phyloP scores from a whole-genome alignment of 1,284 basidiomycete species.

The Sporisorium exsertum region DNA sequence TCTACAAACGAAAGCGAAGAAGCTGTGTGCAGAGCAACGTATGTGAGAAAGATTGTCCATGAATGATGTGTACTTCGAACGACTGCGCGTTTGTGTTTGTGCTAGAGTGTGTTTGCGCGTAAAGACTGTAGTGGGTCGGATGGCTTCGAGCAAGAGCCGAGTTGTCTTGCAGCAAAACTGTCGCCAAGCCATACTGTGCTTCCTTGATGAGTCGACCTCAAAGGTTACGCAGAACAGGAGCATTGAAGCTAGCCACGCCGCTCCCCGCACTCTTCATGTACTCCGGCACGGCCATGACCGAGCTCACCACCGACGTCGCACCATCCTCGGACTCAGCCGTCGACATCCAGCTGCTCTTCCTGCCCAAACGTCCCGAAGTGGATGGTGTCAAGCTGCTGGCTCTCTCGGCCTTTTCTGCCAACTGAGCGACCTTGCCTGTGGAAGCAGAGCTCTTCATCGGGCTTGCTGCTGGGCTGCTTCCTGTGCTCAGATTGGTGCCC shows the following conservation, averaged over 20 bases:
- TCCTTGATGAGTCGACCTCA: no score
- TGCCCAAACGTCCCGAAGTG: conserved; percentile 17
- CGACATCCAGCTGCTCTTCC: conserved; percentile 34
- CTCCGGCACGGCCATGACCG: conserved; percentile 32
- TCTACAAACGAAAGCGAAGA: conserved; percentile 5
- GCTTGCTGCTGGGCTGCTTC: conserved; percentile 14
- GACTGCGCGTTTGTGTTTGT: neutral
- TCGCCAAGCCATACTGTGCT: no score
- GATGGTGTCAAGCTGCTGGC: conserved; percentile 10
- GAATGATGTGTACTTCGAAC: neutral
- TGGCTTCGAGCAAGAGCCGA: no score
- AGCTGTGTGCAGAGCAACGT: neutral
- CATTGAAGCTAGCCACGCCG: conserved; percentile 40
- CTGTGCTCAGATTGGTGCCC: neutral
- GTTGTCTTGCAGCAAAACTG: neutral
- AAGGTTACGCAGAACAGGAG: conserved; percentile 40
- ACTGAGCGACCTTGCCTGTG: conserved; percentile 16
- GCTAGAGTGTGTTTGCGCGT: neutral
- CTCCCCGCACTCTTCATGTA: conserved; percentile 38
- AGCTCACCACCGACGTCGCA: conserved; percentile 16
- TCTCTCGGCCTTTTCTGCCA: conserved; percentile 20
- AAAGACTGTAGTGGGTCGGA: neutral
- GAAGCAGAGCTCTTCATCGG: conserved; percentile 4
- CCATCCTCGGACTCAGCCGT: conserved; percentile 35
- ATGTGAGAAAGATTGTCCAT: neutral